phyloP scores from a whole-genome alignment of 345 rosid genomes.

The Eucalyptus viminalis region DNA sequence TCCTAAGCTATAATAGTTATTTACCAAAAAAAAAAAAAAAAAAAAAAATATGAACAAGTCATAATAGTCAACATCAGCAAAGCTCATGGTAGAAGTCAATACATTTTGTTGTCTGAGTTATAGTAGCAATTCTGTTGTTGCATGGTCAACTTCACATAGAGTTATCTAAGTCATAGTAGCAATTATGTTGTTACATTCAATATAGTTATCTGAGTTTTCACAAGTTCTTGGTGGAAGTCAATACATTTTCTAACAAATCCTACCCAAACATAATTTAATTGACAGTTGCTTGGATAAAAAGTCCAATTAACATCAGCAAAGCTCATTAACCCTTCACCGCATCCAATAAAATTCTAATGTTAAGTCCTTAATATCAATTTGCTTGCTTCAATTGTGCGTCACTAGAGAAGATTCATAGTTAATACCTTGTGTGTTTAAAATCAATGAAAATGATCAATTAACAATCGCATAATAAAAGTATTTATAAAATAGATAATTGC shows the following conservation, averaged over 20 bases:
- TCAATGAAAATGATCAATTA: not conserved
- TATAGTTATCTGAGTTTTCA: no score
- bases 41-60: no score
- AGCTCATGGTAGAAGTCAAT: no score
- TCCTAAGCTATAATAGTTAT: no score
- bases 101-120: no score
- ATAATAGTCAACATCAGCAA: no score
- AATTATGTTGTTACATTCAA: accelerated
- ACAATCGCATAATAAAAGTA: not conserved
- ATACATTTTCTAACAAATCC: no score
- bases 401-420: not conserved
- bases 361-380: not conserved
- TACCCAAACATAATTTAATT: accelerated
- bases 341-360: not conserved
- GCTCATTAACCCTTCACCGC: not conserved
- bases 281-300: not conserved
- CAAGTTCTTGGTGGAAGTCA: not conserved
- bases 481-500: not conserved
- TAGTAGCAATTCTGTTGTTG: not conserved
- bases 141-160: not conserved
- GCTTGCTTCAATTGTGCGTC: not conserved
- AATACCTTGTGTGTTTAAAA: not conserved
- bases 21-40: no score
- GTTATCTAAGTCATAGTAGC: no score
- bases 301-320: not conserved